Base-by-base conservation (phyloP, 164 flowering plant species). In the Brasenia schreberi region DNA sequence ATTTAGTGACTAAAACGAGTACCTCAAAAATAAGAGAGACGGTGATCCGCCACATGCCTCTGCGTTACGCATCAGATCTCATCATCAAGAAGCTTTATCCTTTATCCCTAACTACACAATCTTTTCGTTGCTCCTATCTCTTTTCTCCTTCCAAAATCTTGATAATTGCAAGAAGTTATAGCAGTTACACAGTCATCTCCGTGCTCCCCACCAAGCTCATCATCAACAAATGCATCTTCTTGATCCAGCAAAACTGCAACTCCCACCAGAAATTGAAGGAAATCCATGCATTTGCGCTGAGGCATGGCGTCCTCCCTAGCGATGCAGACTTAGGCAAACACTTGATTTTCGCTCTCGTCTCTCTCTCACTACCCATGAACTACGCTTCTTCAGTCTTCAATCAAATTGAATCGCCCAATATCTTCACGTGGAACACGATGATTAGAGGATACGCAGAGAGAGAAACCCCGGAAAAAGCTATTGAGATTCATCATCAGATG, bases 401-500 rank as follows among this genome's bases (percentile, higher is more conserved):
- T 61, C 78, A 72, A 53, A 43, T 78, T 52, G 72, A 58, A 62
- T 5, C 63, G 39, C 81, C 81, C 7, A 73, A 66, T 62, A 65
- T 73, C 63, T 78, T 75, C 64, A 75, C 78, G 2, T 78, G 68
- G 70, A 75, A 78, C 66, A 75, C 81, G 42, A 73, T 78, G 72
- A 72, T 78, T n/a, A 72, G 76, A 64, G 81, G 81, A 59, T 70
- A 72, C 66, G 78, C 80, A 66, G 76, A 75, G 68, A 70, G 78
- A 43, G 66, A 68, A 61, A 66, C 63, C 43, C 76, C 80, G 4
- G 12, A 5, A 23, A 71, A 72, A 10, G 78, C 78, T 0, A 33
- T 75, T 17, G 53, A 52, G 3, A 10, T 78, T 27, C 67, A 72
- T 66, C 70, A 68, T 49, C 68, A 70, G 59, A 78, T 78, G 81